These are phyloP conservation scores for Pythium aquatile DNA, from an alignment of 352 stramenopile genomes.

Conservation along the genomic window DNA sequence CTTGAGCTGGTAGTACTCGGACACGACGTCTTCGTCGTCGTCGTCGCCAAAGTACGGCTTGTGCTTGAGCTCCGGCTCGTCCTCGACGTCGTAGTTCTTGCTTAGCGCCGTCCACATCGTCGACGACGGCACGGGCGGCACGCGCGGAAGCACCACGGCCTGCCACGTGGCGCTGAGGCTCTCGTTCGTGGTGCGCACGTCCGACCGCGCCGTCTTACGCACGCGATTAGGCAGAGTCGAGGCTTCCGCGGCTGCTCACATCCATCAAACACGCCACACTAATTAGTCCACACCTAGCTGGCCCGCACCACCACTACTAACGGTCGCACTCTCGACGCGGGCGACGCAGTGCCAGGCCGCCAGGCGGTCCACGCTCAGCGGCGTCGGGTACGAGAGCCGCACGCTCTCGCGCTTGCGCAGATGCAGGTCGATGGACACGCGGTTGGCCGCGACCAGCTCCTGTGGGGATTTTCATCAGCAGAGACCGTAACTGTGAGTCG, in stretches of 20 bases:
- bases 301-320: background rate
- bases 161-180: slow-evolving; percentile 34
- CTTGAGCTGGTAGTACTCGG: slow-evolving; percentile 85
- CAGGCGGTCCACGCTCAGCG: slow-evolving; percentile 26
- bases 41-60: slow-evolving; percentile 78
- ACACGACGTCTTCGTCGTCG: slow-evolving; percentile 81
- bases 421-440: slow-evolving; percentile 41
- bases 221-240: slow-evolving; percentile 27
- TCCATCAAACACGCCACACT: background rate
- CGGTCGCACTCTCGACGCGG: slow-evolving; percentile 45
- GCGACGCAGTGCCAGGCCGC: slow-evolving; percentile 43
- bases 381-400: slow-evolving; percentile 33
- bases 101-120: slow-evolving; percentile 82
- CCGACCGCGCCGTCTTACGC: slow-evolving; percentile 19
- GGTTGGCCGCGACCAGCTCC: slow-evolving; percentile 63
- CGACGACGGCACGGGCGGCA: slow-evolving; percentile 46
- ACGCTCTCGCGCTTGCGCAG: slow-evolving; percentile 23
- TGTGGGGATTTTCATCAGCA: slow-evolving; percentile 16
- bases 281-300: background rate
- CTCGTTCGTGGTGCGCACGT: slow-evolving; percentile 26
- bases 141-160: slow-evolving; percentile 46
- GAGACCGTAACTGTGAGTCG: no score
- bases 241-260: slow-evolving; percentile 43
- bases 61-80: slow-evolving; percentile 79
- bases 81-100: slow-evolving; percentile 84